phyloP scores from a whole-genome alignment of 2,329 filamentous ascomycete genomes.

The Davidsoniella eucalypti region DNA sequence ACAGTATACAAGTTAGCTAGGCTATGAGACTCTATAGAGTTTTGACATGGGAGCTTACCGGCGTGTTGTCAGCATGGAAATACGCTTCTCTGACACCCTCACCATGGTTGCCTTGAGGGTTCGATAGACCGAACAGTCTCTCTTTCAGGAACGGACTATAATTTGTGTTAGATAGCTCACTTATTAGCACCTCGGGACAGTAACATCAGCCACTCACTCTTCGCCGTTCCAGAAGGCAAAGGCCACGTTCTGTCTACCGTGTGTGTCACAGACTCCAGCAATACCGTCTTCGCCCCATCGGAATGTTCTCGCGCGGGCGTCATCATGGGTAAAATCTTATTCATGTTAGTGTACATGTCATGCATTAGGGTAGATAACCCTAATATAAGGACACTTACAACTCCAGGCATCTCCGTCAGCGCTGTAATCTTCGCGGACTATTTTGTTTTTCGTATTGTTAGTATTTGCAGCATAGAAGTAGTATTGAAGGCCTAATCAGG shows the following conservation, averaged over 20 bases:
- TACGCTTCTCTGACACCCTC: conserved; percentile 95
- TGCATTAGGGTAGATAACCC: conserved; percentile 16
- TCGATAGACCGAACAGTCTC: conserved; percentile 83
- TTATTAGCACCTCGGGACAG: not conserved
- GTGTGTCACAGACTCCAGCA: conserved; percentile 80
- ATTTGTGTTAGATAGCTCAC: not conserved
- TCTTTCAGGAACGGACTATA: conserved; percentile 80
- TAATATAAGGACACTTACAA: conserved; percentile 42
- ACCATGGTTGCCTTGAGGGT: conserved; percentile 92
- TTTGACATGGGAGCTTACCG: conserved; percentile 20
- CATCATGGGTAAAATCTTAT: conserved; percentile 85
- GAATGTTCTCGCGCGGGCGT: conserved; percentile 75
- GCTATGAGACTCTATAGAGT: not conserved
- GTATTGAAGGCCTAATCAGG: no score
- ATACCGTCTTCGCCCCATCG: conserved; percentile 97
- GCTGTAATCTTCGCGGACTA: conserved; percentile 80
- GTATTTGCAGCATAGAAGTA: not conserved
- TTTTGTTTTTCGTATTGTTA: not conserved
- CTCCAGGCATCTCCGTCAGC: conserved; percentile 91
- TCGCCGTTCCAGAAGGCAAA: conserved; percentile 98
- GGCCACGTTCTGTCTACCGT: conserved; percentile 79
- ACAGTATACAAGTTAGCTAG: no score
- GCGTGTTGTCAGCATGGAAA: conserved; percentile 92
- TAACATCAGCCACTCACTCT: conserved; percentile 41
- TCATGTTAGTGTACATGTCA: not conserved